Evolutionary conservation across 768 basidiomycete species (phyloP).

Genomic region (Psilocybe azurescens): DNA sequence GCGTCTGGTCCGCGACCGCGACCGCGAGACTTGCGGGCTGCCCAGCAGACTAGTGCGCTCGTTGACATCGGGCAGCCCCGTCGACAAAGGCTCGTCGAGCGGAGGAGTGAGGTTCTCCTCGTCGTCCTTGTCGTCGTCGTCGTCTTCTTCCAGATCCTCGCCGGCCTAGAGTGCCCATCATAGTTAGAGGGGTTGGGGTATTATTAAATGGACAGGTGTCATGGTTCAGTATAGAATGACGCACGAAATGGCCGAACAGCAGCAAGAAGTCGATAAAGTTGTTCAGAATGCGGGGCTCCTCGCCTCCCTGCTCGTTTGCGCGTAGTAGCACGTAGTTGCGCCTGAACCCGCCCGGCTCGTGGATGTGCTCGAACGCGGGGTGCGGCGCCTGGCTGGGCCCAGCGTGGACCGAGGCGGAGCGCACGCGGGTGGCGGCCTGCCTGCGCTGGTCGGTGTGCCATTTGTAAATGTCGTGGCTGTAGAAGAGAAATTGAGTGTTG

Average conservation of each 20-base stretch:
- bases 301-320: constrained; percentile 55
- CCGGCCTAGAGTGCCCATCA: constrained; percentile 63
- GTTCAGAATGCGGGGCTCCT: constrained; percentile 69
- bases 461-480: constrained; percentile 91
- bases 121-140: constrained; percentile 77
- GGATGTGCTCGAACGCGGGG: constrained; percentile 90
- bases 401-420: constrained; percentile 67
- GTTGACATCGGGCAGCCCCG: constrained; percentile 32
- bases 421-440: constrained; percentile 55
- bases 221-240: constrained; percentile 32
- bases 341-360: constrained; percentile 94
- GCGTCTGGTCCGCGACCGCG: constrained; percentile 54
- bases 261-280: constrained; percentile 96
- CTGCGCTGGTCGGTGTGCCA: constrained; percentile 84
- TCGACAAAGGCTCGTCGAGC: background rate
- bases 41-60: constrained; percentile 66
- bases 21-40: constrained; percentile 28
- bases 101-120: constrained; percentile 44
- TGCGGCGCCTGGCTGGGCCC: constrained; percentile 59
- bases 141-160: constrained; percentile 87
- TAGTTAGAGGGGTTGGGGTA: too few species aligned
- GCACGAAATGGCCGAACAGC: constrained; percentile 94
- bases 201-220: too few species aligned
- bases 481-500: background rate
- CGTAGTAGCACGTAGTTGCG: constrained; percentile 83